Base-by-base conservation (phyloP, 768 basidiomycete genomes). In the Tubosaeta sp. region DNA sequence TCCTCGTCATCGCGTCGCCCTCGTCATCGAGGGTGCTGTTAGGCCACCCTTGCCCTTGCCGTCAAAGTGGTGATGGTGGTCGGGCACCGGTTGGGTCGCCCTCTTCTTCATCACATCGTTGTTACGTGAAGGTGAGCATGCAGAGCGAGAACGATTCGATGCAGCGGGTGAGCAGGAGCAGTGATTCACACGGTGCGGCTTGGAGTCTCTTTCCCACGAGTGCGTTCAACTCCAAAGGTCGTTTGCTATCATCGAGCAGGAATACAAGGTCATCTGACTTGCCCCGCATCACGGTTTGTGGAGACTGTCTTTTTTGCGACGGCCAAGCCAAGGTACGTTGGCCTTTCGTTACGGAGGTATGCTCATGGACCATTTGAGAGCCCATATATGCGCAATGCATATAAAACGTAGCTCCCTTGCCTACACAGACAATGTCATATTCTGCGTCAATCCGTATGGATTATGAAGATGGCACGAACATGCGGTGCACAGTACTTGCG, bases 341-440 rank as follows among this genome's bases (percentile, higher is more conserved):
- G 8, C 9, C 43, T 12, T 16, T 14, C 4, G 97, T 12, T 99
- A 99, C 62, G 97, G 97, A 43, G 91, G 90, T 31, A 92, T 97
- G 80, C 78, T 99, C 37, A 99, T 99, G 22, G 22, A 22, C 67
- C 87, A 97, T 68, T 92, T 93, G 77, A 98, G 98, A 72, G 86
- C 88, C 42, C 90, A 97, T 70, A 86, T 97, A 22, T 22, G 58
- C 84, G 85, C 55, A 76, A 79, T 53, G 81, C 85, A 10, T 91
- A 93, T 65, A 88, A 0, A 80, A 80, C 38, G 91, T 97, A 83
- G 84, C 87, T 98, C 97, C 72, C 76, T 99, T 32, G 97, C 97
- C 4, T 99, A 98, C 64, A 97, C 97, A 43, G 97, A 99, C 72
- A 98, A 98, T 69, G 95, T 98, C 52, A 95, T 99, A 87, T 88